phyloP scores from a whole-genome alignment of 257 asterid genomes.

The Ehretia macrophylla region DNA sequence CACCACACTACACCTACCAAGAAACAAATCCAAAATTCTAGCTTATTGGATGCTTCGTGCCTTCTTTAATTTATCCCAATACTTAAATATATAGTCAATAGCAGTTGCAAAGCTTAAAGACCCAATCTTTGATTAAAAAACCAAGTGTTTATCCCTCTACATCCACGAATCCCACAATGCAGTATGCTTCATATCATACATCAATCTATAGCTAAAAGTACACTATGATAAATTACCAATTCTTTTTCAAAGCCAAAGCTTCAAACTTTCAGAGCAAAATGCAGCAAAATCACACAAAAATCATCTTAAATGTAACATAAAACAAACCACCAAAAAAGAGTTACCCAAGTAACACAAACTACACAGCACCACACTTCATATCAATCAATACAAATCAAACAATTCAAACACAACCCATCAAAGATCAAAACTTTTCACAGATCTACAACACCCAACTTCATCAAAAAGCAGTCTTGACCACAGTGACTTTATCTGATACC shows the following conservation, averaged over 20 bases:
- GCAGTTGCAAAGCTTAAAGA: constrained; percentile 5
- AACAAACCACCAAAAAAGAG: neutral
- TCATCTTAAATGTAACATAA: neutral
- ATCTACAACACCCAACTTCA: neutral
- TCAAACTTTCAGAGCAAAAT: neutral
- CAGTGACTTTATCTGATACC: neutral
- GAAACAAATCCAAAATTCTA: constrained; percentile 1
- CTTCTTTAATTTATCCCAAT: neutral
- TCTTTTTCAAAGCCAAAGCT: neutral
- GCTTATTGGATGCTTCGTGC: neutral
- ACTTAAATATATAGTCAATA: neutral
- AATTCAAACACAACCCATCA: neutral
- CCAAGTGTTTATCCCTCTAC: constrained; percentile 4
- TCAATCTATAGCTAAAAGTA: too few relatives aligned
- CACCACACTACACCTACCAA: neutral
- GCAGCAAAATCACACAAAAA: neutral
- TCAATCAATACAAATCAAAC: neutral
- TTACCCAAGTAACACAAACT: neutral
- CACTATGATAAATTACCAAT: neutral
- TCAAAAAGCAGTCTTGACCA: neutral
- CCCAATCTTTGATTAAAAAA: constrained; percentile 12
- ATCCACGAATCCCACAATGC: constrained; percentile 9
- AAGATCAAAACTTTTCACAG: constrained; percentile 1
- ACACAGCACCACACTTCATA: neutral
- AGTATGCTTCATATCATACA: neutral